phyloP scores from a whole-genome alignment of 192 early-diverging fungal genomes.

The Entomortierella parvispora region DNA sequence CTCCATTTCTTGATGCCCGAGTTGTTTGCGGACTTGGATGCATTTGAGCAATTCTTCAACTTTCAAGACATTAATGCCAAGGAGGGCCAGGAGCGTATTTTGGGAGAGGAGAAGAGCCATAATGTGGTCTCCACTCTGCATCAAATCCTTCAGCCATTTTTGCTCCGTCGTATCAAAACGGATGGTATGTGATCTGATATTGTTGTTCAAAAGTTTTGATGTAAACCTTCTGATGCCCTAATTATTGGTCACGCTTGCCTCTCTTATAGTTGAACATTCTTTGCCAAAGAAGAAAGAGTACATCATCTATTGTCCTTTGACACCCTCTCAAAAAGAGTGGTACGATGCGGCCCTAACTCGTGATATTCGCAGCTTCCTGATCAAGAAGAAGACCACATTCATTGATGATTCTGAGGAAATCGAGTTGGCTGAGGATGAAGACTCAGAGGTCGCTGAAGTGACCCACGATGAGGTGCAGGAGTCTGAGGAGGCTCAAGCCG shows the following conservation, averaged over 20 bases:
- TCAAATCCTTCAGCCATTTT: constrained; percentile 89
- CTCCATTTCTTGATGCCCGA: constrained; percentile 96
- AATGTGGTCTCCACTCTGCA: constrained; percentile 85
- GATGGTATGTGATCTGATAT: constrained; percentile 64
- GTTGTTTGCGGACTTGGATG: constrained; percentile 90
- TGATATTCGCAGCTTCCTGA: constrained; percentile 71
- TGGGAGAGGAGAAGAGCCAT: constrained; percentile 72
- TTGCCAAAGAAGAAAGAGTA: constrained; percentile 94
- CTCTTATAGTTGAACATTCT: constrained; percentile 77
- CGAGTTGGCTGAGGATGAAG: constrained; percentile 8
- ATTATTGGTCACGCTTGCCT: not conserved
- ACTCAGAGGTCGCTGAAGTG: constrained; percentile 3
- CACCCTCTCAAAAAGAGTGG: constrained; percentile 73
- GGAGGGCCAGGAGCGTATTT: constrained; percentile 69
- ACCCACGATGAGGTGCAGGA: not conserved
- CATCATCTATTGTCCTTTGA: constrained; percentile 81
- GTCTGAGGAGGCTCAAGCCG: constrained; percentile 2
- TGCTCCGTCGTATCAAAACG: constrained; percentile 90
- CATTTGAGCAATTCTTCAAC: constrained; percentile 90
- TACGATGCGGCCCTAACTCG: constrained; percentile 74
- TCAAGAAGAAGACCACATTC: constrained; percentile 51
- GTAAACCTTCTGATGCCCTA: not conserved
- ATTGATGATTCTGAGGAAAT: constrained; percentile 4
- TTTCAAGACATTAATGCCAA: constrained; percentile 77
- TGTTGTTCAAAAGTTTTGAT: not conserved